These are phyloP conservation scores for Primulina tabacum DNA, from an alignment of 257 asterid species.

Conservation along the genomic window DNA sequence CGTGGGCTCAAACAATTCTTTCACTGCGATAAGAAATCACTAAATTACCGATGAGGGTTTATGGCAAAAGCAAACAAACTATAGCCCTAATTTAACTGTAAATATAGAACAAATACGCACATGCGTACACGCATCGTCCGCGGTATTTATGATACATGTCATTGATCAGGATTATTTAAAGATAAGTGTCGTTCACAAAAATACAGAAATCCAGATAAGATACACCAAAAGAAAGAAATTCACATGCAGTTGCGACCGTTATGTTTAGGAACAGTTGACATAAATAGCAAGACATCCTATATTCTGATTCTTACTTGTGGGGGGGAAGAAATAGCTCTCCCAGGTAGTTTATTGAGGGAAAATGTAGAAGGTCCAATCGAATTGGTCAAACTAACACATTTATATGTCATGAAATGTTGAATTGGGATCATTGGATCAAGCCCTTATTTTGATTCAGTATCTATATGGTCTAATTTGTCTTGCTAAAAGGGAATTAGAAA, in stretches of 20 bases:
- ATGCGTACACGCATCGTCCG: constrained; percentile 10
- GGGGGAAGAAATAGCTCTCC: not conserved
- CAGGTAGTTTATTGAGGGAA: constrained; percentile 2
- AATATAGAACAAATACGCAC: constrained; percentile 10
- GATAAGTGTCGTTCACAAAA: not conserved
- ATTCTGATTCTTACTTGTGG: no score
- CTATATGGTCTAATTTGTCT: not conserved
- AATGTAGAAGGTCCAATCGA: constrained; percentile 1
- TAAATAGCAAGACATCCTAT: not conserved
- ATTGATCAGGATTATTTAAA: not conserved
- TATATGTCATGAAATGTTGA: not conserved
- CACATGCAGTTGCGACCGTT: not conserved
- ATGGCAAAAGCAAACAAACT: constrained; percentile 12
- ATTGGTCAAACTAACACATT: not conserved
- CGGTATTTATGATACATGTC: constrained; percentile 8
- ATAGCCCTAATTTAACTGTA: constrained; percentile 8
- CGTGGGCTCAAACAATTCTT: constrained; percentile 3
- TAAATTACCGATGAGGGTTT: constrained; percentile 3
- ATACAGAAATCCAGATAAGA: not conserved
- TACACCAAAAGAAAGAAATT: not conserved
- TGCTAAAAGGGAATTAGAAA: constrained; percentile 7
- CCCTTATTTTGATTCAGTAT: not conserved
- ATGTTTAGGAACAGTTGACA: not conserved
- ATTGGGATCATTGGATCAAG: not conserved
- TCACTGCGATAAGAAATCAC: constrained; percentile 17